Evolutionary conservation across 176 grass and related monocot genomes (phyloP), one percentile per base, ranked within the genome.

Genomic region (Rhynchospora pubera): DNA sequence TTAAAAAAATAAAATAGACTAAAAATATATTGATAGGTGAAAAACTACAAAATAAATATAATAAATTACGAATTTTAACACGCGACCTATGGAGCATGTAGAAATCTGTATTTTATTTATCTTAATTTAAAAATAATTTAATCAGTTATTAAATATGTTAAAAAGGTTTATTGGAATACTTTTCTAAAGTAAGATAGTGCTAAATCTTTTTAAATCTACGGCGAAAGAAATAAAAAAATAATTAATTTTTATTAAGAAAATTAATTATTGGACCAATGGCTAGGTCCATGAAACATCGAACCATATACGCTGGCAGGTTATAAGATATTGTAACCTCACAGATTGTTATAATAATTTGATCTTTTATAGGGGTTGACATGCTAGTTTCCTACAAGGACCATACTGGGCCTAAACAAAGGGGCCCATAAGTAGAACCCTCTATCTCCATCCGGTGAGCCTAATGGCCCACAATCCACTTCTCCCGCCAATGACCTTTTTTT

Each of bases 381-480:
- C 6, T 55, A 21, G 15, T 76, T 76, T 55, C 72, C 48, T 52
- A 16, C 47, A 32, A 55, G 19, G 21, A 76, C 48, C 47, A 6
- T 19, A 55, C 9, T 76, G 72, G 72, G 6, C 72, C 72, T 76
- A 15, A 13, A 13, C 30, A 55, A 55, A 15, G 48, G 72, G 48
- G 10, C 77, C 77, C 77, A 62, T 55, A 80, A 44, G 23, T 57
- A 14, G 30, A 58, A 21, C 15, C 22, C 56, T 60, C 23, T 59
- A 58, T 32, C 7, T 3, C n/a, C 52, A 18, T 78, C 48, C 3
- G 32, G 21, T 60, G 52, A 11, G 53, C 30, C 5, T 60, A 30
- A 51, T 65, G 15, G 42, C 1, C 58, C 77, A 79, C 57, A 79
- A 79, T 16, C 57, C 42, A 64, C 79, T 82, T 50, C 19, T 65